These are phyloP conservation scores for Choricystis sp. DNA, from an alignment of 139 green algal genomes.

Conservation along the genomic window DNA sequence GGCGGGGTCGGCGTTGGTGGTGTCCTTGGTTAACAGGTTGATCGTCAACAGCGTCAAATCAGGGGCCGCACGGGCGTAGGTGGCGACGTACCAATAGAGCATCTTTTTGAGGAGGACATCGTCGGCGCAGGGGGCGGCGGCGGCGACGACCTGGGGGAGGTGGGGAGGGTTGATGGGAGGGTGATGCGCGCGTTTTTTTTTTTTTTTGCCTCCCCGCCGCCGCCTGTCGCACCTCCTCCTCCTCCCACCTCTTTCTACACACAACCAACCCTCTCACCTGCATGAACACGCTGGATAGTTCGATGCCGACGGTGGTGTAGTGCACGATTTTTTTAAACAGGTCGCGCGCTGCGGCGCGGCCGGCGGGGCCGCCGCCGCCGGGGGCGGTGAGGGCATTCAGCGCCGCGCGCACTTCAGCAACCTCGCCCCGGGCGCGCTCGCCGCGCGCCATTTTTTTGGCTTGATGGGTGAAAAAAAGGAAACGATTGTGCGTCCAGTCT, in stretches of 20 bases:
- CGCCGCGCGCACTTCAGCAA: constrained; percentile 6
- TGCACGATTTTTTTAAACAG: constrained; percentile 57
- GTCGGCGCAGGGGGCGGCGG: constrained; percentile 40
- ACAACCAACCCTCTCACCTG: constrained; percentile 6
- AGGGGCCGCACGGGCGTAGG: constrained; percentile 18
- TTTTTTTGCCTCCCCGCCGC: no score
- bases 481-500: no score
- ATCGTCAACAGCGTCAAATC: constrained; percentile 73
- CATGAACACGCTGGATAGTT: constrained; percentile 71
- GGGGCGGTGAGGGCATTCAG: background rate
- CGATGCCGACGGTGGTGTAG: constrained; percentile 74
- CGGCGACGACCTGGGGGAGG: constrained; percentile 30
- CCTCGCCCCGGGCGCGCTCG: constrained; percentile 4
- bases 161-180: constrained; percentile 9
- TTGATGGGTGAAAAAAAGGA: no score
- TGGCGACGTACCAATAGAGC: background rate
- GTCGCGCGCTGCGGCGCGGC: constrained; percentile 22
- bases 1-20: background rate
- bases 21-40: constrained; percentile 45
- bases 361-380: constrained; percentile 6
- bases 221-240: no score
- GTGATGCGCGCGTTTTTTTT: background rate
- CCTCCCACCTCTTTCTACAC: no score
- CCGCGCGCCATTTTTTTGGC: background rate
- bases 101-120: constrained; percentile 53